Base-by-base conservation (phyloP, 1,284 basidiomycete species). In the Coniferiporia sulphurascens region DNA sequence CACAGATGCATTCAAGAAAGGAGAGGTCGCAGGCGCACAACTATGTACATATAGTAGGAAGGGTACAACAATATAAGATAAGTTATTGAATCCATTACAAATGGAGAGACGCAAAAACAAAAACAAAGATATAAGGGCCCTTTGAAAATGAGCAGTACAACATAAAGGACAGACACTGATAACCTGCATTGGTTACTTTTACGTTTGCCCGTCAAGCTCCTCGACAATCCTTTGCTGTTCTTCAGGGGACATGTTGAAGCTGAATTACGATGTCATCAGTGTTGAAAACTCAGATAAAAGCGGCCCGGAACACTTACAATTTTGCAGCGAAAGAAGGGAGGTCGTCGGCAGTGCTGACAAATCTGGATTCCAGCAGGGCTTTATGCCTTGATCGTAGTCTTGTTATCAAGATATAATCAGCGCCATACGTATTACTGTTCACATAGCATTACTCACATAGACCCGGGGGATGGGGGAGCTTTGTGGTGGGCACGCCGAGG, bases 401-500 rank as follows among this genome's bases (percentile, higher is more conserved):
- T 53, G 2, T 10, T 32, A 52, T 21, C 17, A 32, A 56, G 53
- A 48, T 10, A 19, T 27, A 55, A 49, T 32, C 5, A 17, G 34
- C 35, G 7, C 17, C 46, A 22, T 5, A 57, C n/a, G n/a, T n/a
- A 10, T 15, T 52, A 22, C 17, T 19, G 21, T 34, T 34, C 38
- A 35, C 53, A 53, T 10, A 38, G 1, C 41, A 41, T 19, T n/a
- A 69, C 81, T 63, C 66, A 85, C 86, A 79, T 79, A 56, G 80
- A 73, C 62, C 74, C 73, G 3, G 82, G 79, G 10, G 74, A 79
- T 0, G 67, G 75, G 17, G 73, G 76, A 10, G 72, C 66, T 63
- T 79, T 82, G 68, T 86, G 84, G 61, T 85, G 84, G 51, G 70
- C 77, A 12, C 86, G 76, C 52, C 73, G 73, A 2, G 87, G 87